phyloP scores from a whole-genome alignment of 2,329 filamentous ascomycete species.

The Lachnellula hyalina region DNA sequence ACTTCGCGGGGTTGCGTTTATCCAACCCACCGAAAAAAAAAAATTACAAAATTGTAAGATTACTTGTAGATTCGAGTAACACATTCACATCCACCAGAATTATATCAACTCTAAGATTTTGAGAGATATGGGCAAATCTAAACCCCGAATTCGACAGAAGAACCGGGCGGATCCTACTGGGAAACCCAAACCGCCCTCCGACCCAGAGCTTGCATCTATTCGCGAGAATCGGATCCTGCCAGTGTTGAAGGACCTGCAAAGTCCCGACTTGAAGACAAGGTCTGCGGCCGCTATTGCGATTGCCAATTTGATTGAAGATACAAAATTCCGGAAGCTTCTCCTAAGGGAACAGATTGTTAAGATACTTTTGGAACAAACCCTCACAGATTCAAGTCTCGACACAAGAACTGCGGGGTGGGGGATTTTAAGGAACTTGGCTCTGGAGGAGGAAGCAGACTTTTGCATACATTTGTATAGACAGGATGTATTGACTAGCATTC shows the following conservation, averaged over 20 bases:
- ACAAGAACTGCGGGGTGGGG: conserved; percentile 63
- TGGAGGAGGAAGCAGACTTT: conserved; percentile 62
- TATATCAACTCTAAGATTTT: neutral
- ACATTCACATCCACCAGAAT: neutral
- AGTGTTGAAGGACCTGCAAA: conserved; percentile 55
- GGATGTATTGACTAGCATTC: conserved; percentile 56
- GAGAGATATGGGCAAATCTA: conserved; percentile 51
- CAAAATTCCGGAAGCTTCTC: conserved; percentile 58
- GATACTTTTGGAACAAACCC: conserved; percentile 56
- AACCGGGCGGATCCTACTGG: conserved; percentile 50
- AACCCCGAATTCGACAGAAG: conserved; percentile 46
- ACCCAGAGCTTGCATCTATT: conserved; percentile 58
- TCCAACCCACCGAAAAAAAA: neutral
- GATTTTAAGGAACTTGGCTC: conserved; percentile 55
- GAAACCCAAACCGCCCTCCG: conserved; percentile 55
- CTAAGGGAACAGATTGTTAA: conserved; percentile 62
- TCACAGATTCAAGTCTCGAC: conserved; percentile 58
- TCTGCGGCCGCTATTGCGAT: conserved; percentile 55
- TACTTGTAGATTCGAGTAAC: no score
- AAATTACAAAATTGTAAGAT: neutral
- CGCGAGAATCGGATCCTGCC: conserved; percentile 60
- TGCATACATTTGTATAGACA: conserved; percentile 59
- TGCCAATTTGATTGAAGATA: conserved; percentile 56
- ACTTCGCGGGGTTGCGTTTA: neutral
- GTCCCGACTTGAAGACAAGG: conserved; percentile 53